Conservation (phyloP, 208 protist genomes). For the Endotrypanum monterogeii region DNA sequence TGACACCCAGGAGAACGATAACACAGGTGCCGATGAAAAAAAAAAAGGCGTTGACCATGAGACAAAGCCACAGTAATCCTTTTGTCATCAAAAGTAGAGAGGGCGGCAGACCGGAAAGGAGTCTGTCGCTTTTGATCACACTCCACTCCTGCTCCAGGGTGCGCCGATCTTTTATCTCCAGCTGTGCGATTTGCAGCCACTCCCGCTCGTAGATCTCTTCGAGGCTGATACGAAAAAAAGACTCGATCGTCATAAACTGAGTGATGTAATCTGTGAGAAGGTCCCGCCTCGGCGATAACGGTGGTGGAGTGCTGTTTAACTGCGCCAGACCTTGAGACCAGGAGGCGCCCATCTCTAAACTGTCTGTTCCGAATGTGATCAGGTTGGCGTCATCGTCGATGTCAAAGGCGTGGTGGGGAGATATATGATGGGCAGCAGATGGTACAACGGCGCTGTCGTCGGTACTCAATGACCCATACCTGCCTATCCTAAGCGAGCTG, state of each 20-base stretch:
- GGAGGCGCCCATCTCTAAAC: conserved; percentile 6
- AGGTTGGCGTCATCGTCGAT: conserved; percentile 33
- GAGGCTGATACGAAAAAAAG: conserved; percentile 60
- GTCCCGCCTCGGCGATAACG: conserved; percentile 11
- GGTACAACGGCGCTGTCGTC: conserved; percentile 1
- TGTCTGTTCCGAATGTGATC: conserved; percentile 36
- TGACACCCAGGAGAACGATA: conserved; percentile 42
- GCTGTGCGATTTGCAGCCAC: conserved; percentile 62
- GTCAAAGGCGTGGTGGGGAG: conserved; percentile 4
- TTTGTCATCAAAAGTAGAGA: conserved; percentile 37
- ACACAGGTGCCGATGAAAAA: conserved; percentile 66
- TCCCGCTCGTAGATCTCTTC: conserved; percentile 55
- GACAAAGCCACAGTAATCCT: conserved; percentile 57
- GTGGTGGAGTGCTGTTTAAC: neutral
- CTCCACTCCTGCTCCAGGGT: conserved; percentile 13
- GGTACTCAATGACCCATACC: neutral
- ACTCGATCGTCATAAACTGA: conserved; percentile 56
- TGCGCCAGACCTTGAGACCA: neutral
- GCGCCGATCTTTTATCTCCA: conserved; percentile 38
- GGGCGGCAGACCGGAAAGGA: conserved; percentile 39
- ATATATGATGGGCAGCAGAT: conserved; percentile 7
- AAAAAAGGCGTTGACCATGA: conserved; percentile 62
- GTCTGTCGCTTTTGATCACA: conserved; percentile 28
- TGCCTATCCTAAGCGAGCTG: neutral
- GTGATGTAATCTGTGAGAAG: conserved; percentile 50